Evolutionary conservation across 176 grass and related monocot species (phyloP).

Genomic region (Pontederia crassipes): DNA sequence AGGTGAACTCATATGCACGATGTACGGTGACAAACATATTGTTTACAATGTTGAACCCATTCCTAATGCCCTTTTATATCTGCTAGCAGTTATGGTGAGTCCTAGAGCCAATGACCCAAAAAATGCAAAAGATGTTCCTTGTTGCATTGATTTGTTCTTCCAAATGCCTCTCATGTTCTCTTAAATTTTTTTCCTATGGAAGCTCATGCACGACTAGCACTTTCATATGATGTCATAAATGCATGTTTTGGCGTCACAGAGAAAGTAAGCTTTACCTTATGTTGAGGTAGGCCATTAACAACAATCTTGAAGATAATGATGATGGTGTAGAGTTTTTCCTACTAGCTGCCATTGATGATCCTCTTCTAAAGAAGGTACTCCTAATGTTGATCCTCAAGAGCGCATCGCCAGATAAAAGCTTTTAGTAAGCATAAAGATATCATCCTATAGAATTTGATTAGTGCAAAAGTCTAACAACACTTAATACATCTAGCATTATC

Average conservation of each 20-base stretch:
- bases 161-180: neutral
- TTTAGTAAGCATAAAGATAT: neutral
- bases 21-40: constrained; percentile 43
- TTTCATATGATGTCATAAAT: constrained; percentile 43
- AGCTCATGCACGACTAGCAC: constrained; percentile 22
- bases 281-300: constrained; percentile 17
- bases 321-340: constrained; percentile 28
- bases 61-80: constrained; percentile 51
- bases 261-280: constrained; percentile 23
- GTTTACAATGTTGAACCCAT: constrained; percentile 65
- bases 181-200: neutral
- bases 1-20: constrained; percentile 52
- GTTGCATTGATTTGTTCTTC: neutral
- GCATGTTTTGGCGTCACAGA: constrained; percentile 50
- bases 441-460: too few species aligned
- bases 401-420: constrained; percentile 17
- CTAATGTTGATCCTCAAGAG: constrained; percentile 47
- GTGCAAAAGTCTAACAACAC: too few species aligned
- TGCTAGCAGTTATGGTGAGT: constrained; percentile 54
- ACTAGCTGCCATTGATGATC: constrained; percentile 19
- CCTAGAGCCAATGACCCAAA: constrained; percentile 33
- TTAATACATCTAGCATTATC: too few species aligned
- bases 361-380: too few species aligned
- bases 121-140: constrained; percentile 44
- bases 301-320: constrained; percentile 17